phyloP scores from a whole-genome alignment of 495 filamentous ascomycete genomes.

The Platismatia glauca region DNA sequence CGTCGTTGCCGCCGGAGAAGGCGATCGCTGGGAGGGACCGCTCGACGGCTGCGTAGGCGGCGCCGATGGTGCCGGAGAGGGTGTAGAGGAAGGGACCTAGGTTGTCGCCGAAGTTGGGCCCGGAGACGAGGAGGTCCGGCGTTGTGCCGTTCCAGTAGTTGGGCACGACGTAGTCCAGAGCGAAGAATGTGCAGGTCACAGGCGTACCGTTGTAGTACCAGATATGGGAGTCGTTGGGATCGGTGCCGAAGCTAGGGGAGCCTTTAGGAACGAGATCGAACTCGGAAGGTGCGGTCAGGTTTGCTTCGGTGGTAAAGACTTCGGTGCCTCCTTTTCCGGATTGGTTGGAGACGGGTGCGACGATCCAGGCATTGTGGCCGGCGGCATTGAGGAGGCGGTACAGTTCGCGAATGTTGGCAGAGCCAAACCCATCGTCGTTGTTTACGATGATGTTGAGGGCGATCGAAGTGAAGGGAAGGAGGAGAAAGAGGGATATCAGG shows the following conservation, averaged over 20 bases:
- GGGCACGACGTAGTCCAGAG: constrained; percentile 43
- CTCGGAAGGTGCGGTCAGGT: constrained; percentile 24
- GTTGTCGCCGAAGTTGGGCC: constrained; percentile 36
- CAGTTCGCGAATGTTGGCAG: constrained; percentile 35
- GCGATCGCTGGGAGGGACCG: constrained; percentile 34
- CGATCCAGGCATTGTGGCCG: constrained; percentile 35
- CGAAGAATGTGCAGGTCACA: constrained; percentile 32
- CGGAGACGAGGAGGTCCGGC: constrained; percentile 34
- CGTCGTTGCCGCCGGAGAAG: constrained; percentile 27
- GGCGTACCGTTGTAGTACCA: constrained; percentile 43
- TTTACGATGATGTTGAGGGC: constrained; percentile 40
- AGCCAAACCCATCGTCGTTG: constrained; percentile 39
- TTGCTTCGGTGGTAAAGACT: constrained; percentile 26
- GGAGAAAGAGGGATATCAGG: neutral
- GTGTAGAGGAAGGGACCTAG: constrained; percentile 34
- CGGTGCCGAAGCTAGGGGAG: constrained; percentile 29
- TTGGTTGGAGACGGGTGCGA: constrained; percentile 27
- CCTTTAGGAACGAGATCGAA: constrained; percentile 26
- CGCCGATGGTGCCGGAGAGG: constrained; percentile 31
- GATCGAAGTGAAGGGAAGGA: constrained; percentile 1
- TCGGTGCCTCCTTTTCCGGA: constrained; percentile 24
- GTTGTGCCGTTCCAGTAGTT: constrained; percentile 31
- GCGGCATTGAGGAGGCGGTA: constrained; percentile 30
- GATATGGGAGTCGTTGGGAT: constrained; percentile 35
- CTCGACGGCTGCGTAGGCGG: constrained; percentile 32